Base-by-base conservation (phyloP, 139 green algal genomes). In the Ettlia oleoabundans region DNA sequence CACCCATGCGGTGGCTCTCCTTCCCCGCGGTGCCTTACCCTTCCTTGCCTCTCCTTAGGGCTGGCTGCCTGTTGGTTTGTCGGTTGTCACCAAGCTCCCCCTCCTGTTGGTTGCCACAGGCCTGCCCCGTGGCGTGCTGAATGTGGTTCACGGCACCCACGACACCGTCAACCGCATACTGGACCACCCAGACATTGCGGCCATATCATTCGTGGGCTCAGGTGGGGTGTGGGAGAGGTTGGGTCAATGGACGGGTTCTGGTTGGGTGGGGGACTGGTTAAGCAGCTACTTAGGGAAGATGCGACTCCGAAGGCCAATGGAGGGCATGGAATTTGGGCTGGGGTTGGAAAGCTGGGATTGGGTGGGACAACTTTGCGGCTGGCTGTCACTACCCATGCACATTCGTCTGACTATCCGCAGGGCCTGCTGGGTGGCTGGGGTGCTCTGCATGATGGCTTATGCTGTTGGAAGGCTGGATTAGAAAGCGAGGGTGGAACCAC, bases 121-220 rank as follows among this genome's bases (percentile, higher is more conserved):
- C n/a, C 65, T 89, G 43, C 86, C 83, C 41, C 66, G 52, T 42
- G 86, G 86, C 28, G 86, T 89, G 64, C 82, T 89, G 32, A 89
- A 89, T 66, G 37, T 89, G 3, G 94, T 99, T 30, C 96, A 99
- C 81, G 96, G 96, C 80, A 92, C 85, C 13, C 88, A 94, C 47
- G 91, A 95, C 68, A 86, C 91, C 15, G 96, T 99, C 18, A 96
- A 99, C 87, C 43, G 35, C 71, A 97, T 99, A 37, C 86, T 93
- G 40, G 96, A 99, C 84, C 93, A 99, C 84, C 94, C 93, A 3
- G 91, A 97, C 86, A 97, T 99, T 81, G 90, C 85, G 52, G 93
- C 96, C 2, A 81, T 99, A 30, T 95, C 92, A 2, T 99, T 99
- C 88, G 96, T 99, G n/a, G 96, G 96, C 18, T 96, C 91, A 21